phyloP scores from a whole-genome alignment of 768 basidiomycete genomes.

The Amanita subjunquillea region DNA sequence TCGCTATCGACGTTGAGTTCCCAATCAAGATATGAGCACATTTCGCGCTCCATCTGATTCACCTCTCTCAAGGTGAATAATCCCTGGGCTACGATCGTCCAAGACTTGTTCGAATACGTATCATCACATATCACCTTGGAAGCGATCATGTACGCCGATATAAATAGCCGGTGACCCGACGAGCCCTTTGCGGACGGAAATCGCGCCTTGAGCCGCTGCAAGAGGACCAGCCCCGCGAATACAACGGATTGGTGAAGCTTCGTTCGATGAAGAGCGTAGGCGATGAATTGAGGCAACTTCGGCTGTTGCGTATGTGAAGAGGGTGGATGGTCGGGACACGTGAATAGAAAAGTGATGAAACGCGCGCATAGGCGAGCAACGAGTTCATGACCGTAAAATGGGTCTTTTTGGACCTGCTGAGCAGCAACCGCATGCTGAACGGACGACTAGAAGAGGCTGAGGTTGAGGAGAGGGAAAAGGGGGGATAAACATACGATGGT shows the following conservation, averaged over 20 bases:
- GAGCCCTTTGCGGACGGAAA: slow-evolving; percentile 88
- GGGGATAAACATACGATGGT: slow-evolving; percentile 1
- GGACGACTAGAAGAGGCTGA: slow-evolving; percentile 6
- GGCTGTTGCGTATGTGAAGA: slow-evolving; percentile 45
- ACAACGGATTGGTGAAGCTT: slow-evolving; percentile 62
- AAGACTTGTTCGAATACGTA: slow-evolving; percentile 88
- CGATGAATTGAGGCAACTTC: slow-evolving; percentile 68
- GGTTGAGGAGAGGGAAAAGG: background rate
- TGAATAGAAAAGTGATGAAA: slow-evolving; percentile 80
- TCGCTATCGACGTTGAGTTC: slow-evolving; percentile 66
- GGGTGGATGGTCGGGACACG: slow-evolving; percentile 77
- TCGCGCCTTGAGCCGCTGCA: slow-evolving; percentile 81
- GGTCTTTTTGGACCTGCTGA: slow-evolving; percentile 27
- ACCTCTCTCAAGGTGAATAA: slow-evolving; percentile 84
- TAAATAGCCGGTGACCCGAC: slow-evolving; percentile 82
- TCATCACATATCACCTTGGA: slow-evolving; percentile 92
- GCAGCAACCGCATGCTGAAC: slow-evolving; percentile 13
- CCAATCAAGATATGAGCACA: slow-evolving; percentile 92
- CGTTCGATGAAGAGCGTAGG: slow-evolving; percentile 80
- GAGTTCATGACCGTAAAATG: slow-evolving; percentile 69
- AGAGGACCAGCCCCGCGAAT: slow-evolving; percentile 55
- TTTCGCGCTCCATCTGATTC: slow-evolving; percentile 95
- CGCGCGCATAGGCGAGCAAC: slow-evolving; percentile 60
- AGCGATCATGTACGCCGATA: slow-evolving; percentile 89
- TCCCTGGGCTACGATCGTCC: slow-evolving; percentile 83